Conservation (phyloP, 495 filamentous ascomycete species). For the Glarea lozoyensis region DNA sequence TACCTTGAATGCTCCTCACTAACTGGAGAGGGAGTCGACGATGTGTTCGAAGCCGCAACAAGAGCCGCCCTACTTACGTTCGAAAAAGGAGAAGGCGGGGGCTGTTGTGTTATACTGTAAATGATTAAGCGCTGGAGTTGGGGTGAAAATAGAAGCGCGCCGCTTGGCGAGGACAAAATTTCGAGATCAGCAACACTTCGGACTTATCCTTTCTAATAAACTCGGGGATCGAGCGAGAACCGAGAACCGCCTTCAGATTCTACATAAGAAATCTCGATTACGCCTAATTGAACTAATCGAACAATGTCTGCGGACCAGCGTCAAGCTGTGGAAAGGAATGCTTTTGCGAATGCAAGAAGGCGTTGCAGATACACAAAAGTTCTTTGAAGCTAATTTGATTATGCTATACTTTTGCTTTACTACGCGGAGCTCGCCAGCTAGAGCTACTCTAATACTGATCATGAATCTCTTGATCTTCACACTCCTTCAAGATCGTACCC, state of each 20-base stretch:
- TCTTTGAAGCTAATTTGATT: constrained; percentile 1
- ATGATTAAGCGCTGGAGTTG: constrained; percentile 10
- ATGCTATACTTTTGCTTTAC: background rate
- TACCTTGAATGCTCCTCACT: constrained; percentile 96
- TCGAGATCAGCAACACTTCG: constrained; percentile 1
- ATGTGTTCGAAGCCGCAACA: constrained; percentile 97
- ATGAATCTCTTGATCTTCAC: constrained; percentile 10
- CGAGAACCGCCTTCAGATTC: background rate
- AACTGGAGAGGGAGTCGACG: constrained; percentile 96
- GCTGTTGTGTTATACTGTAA: constrained; percentile 93
- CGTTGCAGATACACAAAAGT: constrained; percentile 6
- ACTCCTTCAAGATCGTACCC: no score
- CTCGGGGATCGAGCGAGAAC: background rate
- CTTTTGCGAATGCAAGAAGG: background rate
- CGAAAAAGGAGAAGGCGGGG: constrained; percentile 72
- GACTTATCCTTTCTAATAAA: constrained; percentile 7
- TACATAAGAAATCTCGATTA: background rate
- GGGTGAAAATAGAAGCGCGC: background rate
- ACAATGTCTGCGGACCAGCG: no score
- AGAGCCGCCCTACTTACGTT: constrained; percentile 88
- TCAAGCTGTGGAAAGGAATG: no score
- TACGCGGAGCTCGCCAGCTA: background rate
- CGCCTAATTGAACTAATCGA: no score
- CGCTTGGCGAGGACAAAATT: background rate
- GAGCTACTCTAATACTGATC: constrained; percentile 13